These are phyloP conservation scores for Metschnikowia anglica DNA, from an alignment of 805 yeast genomes.

Conservation along the genomic window DNA sequence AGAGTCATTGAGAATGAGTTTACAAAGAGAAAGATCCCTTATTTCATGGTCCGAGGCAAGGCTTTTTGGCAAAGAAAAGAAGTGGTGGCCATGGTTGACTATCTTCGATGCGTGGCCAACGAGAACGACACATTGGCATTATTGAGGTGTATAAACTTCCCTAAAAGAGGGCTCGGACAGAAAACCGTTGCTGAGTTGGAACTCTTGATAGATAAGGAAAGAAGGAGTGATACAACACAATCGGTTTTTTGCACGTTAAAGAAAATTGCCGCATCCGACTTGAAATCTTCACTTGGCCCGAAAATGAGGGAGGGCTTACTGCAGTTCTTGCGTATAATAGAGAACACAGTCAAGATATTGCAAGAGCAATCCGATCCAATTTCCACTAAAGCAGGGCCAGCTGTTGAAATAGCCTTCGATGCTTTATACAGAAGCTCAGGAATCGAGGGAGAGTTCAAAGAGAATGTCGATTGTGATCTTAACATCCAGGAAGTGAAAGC, in stretches of 20 bases:
- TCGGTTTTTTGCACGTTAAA: constrained; percentile 15
- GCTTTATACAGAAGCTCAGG: constrained; percentile 30
- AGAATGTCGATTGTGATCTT: constrained; percentile 25
- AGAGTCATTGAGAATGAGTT: constrained; percentile 65
- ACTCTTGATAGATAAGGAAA: constrained; percentile 24
- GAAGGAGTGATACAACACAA: not conserved
- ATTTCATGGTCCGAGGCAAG: constrained; percentile 65
- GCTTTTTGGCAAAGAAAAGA: constrained; percentile 82
- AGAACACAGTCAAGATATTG: constrained; percentile 19
- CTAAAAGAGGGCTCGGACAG: constrained; percentile 68
- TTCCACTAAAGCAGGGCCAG: not conserved
- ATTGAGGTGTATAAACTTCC: constrained; percentile 55
- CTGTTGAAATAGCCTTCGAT: constrained; percentile 23
- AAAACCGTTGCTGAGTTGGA: constrained; percentile 39
- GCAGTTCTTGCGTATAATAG: constrained; percentile 29
- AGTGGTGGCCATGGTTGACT: constrained; percentile 59
- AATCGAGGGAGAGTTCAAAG: constrained; percentile 30
- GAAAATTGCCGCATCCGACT: constrained; percentile 6
- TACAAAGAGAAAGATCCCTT: constrained; percentile 56
- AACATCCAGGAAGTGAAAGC: constrained; percentile 42
- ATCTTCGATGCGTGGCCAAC: constrained; percentile 60
- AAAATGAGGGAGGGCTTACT: constrained; percentile 21
- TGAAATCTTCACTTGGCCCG: constrained; percentile 13
- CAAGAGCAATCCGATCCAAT: constrained; percentile 5
- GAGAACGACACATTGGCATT: constrained; percentile 61